Evolutionary conservation across 805 yeast species (phyloP).

Genomic region (Zygotorulaspora sp.): DNA sequence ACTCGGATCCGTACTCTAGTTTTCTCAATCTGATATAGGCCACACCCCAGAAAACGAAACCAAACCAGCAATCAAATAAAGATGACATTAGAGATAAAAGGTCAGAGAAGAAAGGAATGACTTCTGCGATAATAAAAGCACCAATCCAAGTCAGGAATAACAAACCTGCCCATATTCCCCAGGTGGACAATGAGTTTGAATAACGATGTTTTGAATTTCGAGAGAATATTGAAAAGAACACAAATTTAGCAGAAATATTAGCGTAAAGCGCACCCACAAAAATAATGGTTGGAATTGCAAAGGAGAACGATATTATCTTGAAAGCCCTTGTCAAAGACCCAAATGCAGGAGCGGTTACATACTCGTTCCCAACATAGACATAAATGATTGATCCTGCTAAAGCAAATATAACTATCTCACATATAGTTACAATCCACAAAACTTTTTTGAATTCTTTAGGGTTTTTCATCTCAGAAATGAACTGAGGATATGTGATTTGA

Average conservation of each 20-base stretch:
- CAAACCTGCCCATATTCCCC: conserved; percentile 49
- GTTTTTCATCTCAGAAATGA: conserved; percentile 54
- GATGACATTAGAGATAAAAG: conserved; percentile 55
- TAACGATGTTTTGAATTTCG: conserved; percentile 42
- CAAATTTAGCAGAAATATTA: conserved; percentile 50
- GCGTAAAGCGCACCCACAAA: conserved; percentile 54
- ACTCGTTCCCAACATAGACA: conserved; percentile 52
- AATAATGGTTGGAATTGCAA: conserved; percentile 55
- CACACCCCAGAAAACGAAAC: conserved; percentile 59
- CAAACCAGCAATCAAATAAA: conserved; percentile 62
- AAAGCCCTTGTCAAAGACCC: conserved; percentile 46
- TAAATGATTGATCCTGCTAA: conserved; percentile 56
- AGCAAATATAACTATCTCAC: conserved; percentile 47
- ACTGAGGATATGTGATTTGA: conserved; percentile 59
- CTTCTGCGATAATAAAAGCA: conserved; percentile 59
- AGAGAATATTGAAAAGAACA: conserved; percentile 45
- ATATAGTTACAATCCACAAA: conserved; percentile 45
- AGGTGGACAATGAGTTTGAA: conserved; percentile 47
- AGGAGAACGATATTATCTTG: conserved; percentile 54
- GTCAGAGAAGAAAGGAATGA: conserved; percentile 60
- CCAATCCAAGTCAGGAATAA: conserved; percentile 44
- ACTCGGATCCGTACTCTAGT: conserved; percentile 33
- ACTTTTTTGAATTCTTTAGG: conserved; percentile 58
- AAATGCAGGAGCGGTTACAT: conserved; percentile 56
- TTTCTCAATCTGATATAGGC: conserved; percentile 48